Evolutionary conservation across 495 filamentous ascomycete species (phyloP), one percentile per base, ranked within the genome.

Genomic region (Bombardia bombarda): DNA sequence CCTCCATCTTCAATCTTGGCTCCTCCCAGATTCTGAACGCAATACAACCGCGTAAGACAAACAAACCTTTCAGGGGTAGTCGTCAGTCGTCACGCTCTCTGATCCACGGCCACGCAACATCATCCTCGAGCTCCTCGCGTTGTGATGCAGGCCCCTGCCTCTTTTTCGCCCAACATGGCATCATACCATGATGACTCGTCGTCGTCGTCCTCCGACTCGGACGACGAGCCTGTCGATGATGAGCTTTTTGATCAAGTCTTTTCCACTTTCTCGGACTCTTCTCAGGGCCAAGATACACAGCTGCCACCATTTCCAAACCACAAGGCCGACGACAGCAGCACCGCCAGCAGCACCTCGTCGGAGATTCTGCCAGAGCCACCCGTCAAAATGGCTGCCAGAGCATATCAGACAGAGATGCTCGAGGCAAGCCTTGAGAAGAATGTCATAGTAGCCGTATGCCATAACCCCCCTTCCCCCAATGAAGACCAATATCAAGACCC

Each of bases 331-430:
- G n/a, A n/a, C n/a, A n/a, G 6, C 35, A 16, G 18, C 13, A 25
- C 33, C 28, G 40, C 23, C 36, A n/a, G 10, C 36, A 42, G 26
- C 14, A 44, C 45, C 1, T 38, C 35, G 1, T 16, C 14, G 13
- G 38, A 54, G 21, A 21, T 41, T 16, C 20, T 24, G 22, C 38
- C 46, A 39, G 41, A 52, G 7, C 45, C 51, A n/a, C n/a, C n/a
- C 18, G 33, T 37, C 10, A 42, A 57, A 28, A 66, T 70, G 49
- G 53, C 58, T 13, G 56, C 86, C 2, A 79, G 90, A 17, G 75
- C 74, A 4, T 97, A 96, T 55, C 90, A 97, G 64, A 55, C 78
- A 26, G 90, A 97, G 68, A 96, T 97, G 90, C 72, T 93, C 16
- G 79, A 89, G 47, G 79, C 82, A 51, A 92, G 87, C 56, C 61